A percentile compares a stretch with the other conserved stretches of the same genome.
Conservation (phyloP, 2,329 filamentous ascomycete genomes). For the Microthyrium microscopicum region DNA sequence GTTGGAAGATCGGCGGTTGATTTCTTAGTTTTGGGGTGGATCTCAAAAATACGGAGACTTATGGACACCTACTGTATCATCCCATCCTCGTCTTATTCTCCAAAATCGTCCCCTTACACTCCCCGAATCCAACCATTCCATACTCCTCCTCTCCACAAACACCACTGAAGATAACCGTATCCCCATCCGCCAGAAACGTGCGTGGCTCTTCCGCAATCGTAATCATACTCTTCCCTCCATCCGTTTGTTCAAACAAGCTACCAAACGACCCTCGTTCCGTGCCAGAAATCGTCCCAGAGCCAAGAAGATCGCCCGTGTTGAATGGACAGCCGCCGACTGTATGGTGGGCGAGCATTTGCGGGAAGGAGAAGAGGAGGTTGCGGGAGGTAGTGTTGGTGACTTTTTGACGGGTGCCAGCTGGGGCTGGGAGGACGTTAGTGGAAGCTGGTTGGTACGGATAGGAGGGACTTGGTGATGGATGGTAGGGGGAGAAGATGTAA, state of each 20-base stretch:
- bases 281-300: conserved; percentile 65
- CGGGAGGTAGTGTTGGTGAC: conserved; percentile 26
- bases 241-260: conserved; percentile 55
- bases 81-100: too few species aligned
- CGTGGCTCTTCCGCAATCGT: conserved; percentile 50
- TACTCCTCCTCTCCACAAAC: conserved; percentile 45
- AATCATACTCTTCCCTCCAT: conserved; percentile 49
- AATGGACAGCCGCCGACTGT: conserved; percentile 45
- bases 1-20: too few species aligned
- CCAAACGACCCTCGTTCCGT: conserved; percentile 47
- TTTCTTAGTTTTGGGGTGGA: too few species aligned
- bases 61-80: too few species aligned
- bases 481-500: conserved; percentile 8
- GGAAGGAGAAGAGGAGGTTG: conserved; percentile 39
- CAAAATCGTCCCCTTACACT: conserved; percentile 48
- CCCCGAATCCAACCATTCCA: conserved; percentile 59
- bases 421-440: conserved; percentile 16
- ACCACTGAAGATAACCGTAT: conserved; percentile 36
- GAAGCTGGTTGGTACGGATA: neutral
- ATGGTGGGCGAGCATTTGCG: conserved; percentile 23
- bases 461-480: too few species aligned
- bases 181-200: conserved; percentile 58
- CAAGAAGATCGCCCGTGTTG: conserved; percentile 56
- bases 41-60: too few species aligned
- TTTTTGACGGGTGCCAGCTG: conserved; percentile 30